Evolutionary conservation across 2,329 filamentous ascomycete species (phyloP), one percentile per base, ranked within the genome.

Genomic region (Ceratocystis lukuohia): DNA sequence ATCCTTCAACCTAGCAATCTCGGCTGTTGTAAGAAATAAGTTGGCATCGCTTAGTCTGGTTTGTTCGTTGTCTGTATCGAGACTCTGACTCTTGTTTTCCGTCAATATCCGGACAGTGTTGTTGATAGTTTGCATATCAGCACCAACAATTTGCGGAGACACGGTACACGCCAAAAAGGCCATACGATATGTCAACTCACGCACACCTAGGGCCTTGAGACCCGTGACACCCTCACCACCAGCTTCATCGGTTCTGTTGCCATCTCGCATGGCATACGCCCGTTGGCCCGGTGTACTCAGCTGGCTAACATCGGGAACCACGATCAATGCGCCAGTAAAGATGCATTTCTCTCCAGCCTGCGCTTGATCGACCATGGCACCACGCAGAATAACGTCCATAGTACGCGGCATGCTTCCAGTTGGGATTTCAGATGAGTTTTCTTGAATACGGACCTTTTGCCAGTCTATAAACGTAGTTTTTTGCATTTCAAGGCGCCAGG

Each of bases 151-250:
- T 71, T 91, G 88, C 0, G 93, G 91, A 5, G 88, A 91, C 17
- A 96, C 88, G 91, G 97, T 97, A 75, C 91, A 96, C 46, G 92
- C 89, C 59, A 99, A 82, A 80, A 99, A 97, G n/a, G 94, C 93
- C 74, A 99, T 82, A 46, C 91, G 87, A 75, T 97, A 97, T 0
- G 94, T 97, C 66, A 99, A 78, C 75, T 99, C 94, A 69, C 94
- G 87, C 12, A 96, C 94, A 79, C 94, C 94, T 6, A 99, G 83
- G 1, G 92, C 85, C 75, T 96, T 96, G 44, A 99, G 82, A 62
- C 94, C 94, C 63, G 85, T 88, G 25, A 99, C 86, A 71, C 94
- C 94, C 68, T 82, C 87, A 28, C 91, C 91, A 22, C 92, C 92
- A 15, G 83, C 89, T 71, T 96, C 93, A 64, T 84, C 86, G 68